Percentiles rank a stretch among this genome's conserved stretches.
Evolutionary conservation across 352 stramenopile genomes (phyloP).

Genomic region (Chrysophaeum taylorii): DNA sequence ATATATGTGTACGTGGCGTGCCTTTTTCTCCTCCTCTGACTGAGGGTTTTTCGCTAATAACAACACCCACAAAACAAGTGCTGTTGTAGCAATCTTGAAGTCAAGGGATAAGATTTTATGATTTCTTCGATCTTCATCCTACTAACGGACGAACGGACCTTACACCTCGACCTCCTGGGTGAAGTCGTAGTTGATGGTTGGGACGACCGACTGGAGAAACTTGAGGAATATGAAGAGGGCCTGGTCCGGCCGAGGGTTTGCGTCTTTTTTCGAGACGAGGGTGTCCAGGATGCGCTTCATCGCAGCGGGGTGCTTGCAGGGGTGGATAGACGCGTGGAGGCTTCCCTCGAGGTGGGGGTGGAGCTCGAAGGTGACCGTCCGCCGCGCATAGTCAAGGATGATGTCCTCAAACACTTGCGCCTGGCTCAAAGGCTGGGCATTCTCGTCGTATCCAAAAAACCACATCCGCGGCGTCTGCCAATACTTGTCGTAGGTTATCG

Average conservation of each 20-base stretch:
- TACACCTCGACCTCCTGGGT: constrained; percentile 89
- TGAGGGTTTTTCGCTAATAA: too few relatives aligned
- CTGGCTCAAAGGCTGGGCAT: constrained; percentile 63
- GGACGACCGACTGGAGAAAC: constrained; percentile 96
- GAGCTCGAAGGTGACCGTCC: constrained; percentile 95
- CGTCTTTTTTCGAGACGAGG: constrained; percentile 52
- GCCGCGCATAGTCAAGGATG: constrained; percentile 96
- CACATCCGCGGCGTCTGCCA: constrained; percentile 97
- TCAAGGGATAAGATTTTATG: too few relatives aligned
- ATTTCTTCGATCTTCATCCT: too few relatives aligned
- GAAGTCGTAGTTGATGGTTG: constrained; percentile 99
- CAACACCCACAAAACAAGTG: too few relatives aligned
- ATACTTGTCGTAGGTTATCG: constrained; percentile 99
- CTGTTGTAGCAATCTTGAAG: too few relatives aligned
- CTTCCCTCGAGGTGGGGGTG: constrained; percentile 83
- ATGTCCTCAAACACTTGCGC: constrained; percentile 97
- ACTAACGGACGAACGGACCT: too few relatives aligned
- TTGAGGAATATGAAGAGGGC: constrained; percentile 97
- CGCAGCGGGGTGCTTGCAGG: constrained; percentile 90
- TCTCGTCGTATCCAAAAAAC: constrained; percentile 89
- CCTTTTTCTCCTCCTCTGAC: too few relatives aligned
- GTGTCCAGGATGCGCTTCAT: constrained; percentile 96
- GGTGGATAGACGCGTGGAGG: constrained; percentile 89
- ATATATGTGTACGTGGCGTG: too few relatives aligned
- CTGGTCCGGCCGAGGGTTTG: background rate